Evolutionary conservation across 108 stramenopile genomes (phyloP).

Genomic region (Cyclotella kingstonii): DNA sequence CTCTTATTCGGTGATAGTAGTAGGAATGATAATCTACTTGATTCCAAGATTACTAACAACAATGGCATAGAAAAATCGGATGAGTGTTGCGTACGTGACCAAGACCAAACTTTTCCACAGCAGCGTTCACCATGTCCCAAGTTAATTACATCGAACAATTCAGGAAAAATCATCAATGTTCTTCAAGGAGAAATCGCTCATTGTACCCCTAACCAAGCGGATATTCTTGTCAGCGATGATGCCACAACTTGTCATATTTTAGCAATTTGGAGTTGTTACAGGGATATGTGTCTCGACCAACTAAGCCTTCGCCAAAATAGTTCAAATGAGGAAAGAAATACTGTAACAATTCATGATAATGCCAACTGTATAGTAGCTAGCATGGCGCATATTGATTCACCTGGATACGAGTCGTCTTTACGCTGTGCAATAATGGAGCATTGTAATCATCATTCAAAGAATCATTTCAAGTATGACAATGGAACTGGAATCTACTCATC

Average conservation of each 20-base stretch:
- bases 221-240: constrained; percentile 58
- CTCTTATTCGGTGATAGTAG: not conserved
- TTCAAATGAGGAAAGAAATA: too few relatives aligned
- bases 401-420: constrained; percentile 58
- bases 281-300: not conserved
- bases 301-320: too few relatives aligned
- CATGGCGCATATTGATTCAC: constrained; percentile 70
- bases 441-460: constrained; percentile 42
- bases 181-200: constrained; percentile 49
- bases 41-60: not conserved
- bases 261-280: constrained; percentile 58
- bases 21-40: not conserved
- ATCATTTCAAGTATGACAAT: not conserved
- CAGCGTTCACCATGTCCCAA: not conserved
- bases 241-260: constrained; percentile 88
- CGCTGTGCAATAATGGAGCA: constrained; percentile 64
- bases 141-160: constrained; percentile 29
- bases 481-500: too few relatives aligned
- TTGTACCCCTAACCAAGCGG: constrained; percentile 34
- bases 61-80: not conserved
- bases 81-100: not conserved
- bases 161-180: constrained; percentile 38
- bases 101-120: not conserved
- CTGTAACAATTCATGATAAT: constrained; percentile 1
- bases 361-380: constrained; percentile 33